Evolutionary conservation across 176 grass and related monocot genomes (phyloP), one percentile per base, ranked within the genome.

Genomic region (Phoenix roebelenii): DNA sequence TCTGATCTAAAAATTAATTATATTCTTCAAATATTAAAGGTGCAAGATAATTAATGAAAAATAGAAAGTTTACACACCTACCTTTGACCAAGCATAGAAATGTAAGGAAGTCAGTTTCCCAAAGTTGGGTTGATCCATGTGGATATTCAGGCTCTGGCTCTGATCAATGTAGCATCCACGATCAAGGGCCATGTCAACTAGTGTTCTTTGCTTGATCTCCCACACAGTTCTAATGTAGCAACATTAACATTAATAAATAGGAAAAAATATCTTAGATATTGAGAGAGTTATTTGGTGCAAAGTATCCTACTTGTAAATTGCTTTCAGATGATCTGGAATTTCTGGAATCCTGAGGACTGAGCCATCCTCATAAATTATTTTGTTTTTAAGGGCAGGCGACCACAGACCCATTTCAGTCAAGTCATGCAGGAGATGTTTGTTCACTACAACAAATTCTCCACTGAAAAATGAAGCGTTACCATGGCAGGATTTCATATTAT

Each of bases 191-290:
- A 98, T 98, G 64, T 98, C 94, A 64, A 98, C 94, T 44, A 98
- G 73, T 25, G 88, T 98, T 79, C 85, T 98, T 81, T 98, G 94
- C 82, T 98, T 98, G 24, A 98, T 98, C 84, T 98, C 94, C 94
- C 94, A 98, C 50, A 98, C 94, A 23, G 94, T 98, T 72, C 94
- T 98, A 64, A 48, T 10, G 6, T 12, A 5, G 30, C 5, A 44
- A 16, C 18, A 63, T 22, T 59, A 71, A 9, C 49, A 78, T 50
- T 12, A 17, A 12, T 14, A 14, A 12, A 44, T 44, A 44, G 9
- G 10, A 44, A 14, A 14, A 44, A 44, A 44, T 44, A 26, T 0
- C 23, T 62, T 52, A n/a, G 39, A 55, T n/a, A 16, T 20, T 60
- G 58, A 51, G 26, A 5, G 25, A 24, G 4, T 18, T 18, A 65